Evolutionary conservation across 2,329 filamentous ascomycete genomes (phyloP).

Genomic region (Cordyceps cateniannulata): DNA sequence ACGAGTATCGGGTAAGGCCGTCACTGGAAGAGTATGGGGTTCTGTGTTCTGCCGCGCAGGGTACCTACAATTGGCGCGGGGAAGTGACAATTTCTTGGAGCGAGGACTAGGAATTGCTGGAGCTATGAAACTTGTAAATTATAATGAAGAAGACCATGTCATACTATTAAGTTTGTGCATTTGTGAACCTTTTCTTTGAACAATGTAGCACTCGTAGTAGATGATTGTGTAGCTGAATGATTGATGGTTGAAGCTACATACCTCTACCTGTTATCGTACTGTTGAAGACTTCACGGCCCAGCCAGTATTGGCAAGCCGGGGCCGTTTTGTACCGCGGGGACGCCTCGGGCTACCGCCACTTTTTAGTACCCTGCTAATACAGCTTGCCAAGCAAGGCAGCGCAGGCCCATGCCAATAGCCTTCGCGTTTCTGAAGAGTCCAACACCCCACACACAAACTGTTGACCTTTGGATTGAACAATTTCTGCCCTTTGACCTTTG

Average conservation of each 20-base stretch:
- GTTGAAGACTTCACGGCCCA: neutral
- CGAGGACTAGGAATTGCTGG: neutral
- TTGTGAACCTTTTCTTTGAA: neutral
- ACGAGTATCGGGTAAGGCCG: neutral
- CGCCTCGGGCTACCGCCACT: conserved; percentile 6
- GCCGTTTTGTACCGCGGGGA: conserved; percentile 2
- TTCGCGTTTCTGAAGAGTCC: conserved; percentile 10
- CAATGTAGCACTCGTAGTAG: no score
- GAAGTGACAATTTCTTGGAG: neutral
- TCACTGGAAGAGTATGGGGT: neutral
- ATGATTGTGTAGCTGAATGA: no score
- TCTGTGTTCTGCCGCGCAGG: neutral
- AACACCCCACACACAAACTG: conserved; percentile 10
- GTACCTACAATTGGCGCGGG: neutral
- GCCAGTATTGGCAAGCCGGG: neutral
- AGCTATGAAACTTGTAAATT: conserved; percentile 1
- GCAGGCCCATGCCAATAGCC: neutral
- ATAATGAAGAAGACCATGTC: neutral
- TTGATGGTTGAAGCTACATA: neutral
- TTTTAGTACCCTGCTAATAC: neutral
- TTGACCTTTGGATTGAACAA: conserved; percentile 8
- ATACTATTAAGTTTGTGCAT: neutral
- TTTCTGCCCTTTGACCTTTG: conserved; percentile 9
- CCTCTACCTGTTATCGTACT: neutral
- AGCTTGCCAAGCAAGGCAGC: neutral